Evolutionary conservation across 768 basidiomycete genomes (phyloP).

Genomic region (Trametes punicea): DNA sequence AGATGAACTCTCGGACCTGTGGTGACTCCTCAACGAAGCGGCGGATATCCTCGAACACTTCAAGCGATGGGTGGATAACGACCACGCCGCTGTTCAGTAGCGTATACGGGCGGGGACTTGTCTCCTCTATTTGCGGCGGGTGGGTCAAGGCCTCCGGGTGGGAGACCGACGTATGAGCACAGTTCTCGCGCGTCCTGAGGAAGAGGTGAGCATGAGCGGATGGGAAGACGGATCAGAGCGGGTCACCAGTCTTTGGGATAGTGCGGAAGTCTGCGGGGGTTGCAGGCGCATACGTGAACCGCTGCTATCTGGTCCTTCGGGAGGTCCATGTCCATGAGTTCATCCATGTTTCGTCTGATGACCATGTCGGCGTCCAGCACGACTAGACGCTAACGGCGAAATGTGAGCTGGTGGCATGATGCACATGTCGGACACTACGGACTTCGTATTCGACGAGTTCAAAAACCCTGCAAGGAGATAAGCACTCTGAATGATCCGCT

Average conservation of each 20-base stretch:
- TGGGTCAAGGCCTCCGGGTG: slow-evolving; percentile 46
- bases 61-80: slow-evolving; percentile 70
- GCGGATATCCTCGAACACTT: slow-evolving; percentile 50
- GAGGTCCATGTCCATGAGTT: slow-evolving; percentile 53
- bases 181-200: slow-evolving; percentile 86
- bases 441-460: slow-evolving; percentile 69
- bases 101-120: slow-evolving; percentile 69
- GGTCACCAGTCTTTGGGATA: slow-evolving; percentile 87
- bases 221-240: not conserved
- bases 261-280: slow-evolving; percentile 77
- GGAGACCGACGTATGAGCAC: slow-evolving; percentile 62
- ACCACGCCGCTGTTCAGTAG: slow-evolving; percentile 91
- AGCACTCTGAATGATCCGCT: not conserved
- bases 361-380: slow-evolving; percentile 90
- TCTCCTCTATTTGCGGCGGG: slow-evolving; percentile 37
- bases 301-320: slow-evolving; percentile 78
- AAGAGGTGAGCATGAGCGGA: not conserved
- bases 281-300: slow-evolving; percentile 89
- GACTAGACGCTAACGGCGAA: slow-evolving; percentile 58
- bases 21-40: slow-evolving; percentile 56
- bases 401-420: slow-evolving; percentile 1
- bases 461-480: slow-evolving; percentile 45
- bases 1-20: slow-evolving; percentile 53
- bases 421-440: slow-evolving; percentile 13
- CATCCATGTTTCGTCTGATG: slow-evolving; percentile 79